Conservation (phyloP, 352 stramenopile genomes). For the Globisporangium sylvaticum region DNA sequence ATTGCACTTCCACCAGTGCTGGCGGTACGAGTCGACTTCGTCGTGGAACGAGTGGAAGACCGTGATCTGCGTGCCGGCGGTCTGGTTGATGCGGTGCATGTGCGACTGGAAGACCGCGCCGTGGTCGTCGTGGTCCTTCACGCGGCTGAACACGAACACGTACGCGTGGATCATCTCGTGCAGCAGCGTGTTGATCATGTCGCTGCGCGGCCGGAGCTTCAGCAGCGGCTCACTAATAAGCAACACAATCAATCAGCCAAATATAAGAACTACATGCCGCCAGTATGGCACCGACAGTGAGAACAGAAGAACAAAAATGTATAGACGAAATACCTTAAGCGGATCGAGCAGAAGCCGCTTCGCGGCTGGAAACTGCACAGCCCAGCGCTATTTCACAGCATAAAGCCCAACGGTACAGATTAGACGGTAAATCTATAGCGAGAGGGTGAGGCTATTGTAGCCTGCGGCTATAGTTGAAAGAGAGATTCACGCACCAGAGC, state of each 20-base stretch:
- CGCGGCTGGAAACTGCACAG: constrained; percentile 75
- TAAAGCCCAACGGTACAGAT: background rate
- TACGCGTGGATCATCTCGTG: constrained; percentile 91
- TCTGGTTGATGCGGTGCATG: constrained; percentile 75
- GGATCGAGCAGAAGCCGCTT: constrained; percentile 81
- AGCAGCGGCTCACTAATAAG: constrained; percentile 66
- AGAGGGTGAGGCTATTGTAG: too few species aligned
- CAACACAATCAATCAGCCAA: background rate
- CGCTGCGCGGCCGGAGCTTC: constrained; percentile 71
- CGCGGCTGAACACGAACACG: constrained; percentile 75
- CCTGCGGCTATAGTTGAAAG: background rate
- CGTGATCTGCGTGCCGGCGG: constrained; percentile 69
- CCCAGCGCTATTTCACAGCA: constrained; percentile 42
- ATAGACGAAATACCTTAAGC: constrained; percentile 44
- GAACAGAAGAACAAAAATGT: background rate
- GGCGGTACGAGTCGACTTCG: constrained; percentile 82
- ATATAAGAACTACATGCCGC: background rate
- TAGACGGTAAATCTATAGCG: too few species aligned
- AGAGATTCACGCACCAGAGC: constrained; percentile 36
- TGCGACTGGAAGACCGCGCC: constrained; percentile 77
- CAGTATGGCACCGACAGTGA: background rate
- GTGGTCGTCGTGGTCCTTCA: constrained; percentile 85
- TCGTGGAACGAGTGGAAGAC: constrained; percentile 90
- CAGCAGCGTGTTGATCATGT: constrained; percentile 87
- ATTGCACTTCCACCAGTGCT: constrained; percentile 85